Evolutionary conservation across 2,329 filamentous ascomycete species (phyloP), one percentile per base, ranked within the genome.

Genomic region (Cytospora leucostoma): DNA sequence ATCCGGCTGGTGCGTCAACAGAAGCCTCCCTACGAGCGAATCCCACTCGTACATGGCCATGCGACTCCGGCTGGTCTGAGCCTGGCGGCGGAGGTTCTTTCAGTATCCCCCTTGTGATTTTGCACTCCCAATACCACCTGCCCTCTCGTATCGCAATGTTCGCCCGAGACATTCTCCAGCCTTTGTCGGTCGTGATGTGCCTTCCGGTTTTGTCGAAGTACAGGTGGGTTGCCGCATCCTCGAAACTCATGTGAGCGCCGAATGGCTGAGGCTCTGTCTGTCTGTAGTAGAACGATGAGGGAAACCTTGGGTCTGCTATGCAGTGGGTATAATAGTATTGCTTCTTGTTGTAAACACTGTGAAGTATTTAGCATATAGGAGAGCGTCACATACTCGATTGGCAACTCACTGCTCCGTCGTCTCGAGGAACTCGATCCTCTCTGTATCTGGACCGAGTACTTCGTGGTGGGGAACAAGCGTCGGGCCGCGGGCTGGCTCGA

Each of bases 111-210:
- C 88, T 87, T 11, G 93, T 88, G 60, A 99, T 87, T 71, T 91
- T 93, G 75, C 94, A 93, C 77, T 99, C 95, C 82, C 93, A 99
- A 75, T 96, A 99, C 81, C 92, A 92, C 37, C 91, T 86, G 0
- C 95, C 95, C 75, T 98, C 91, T 53, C 95, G 84, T 5, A 93
- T 91, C 32, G 91, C 92, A 0, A 98, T 89, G 71, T 99, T 99
- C 13, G 92, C 93, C 47, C 94, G 87, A 2, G 91, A 89, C 82
- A 94, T 95, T 64, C 96, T 86, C 82, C 95, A 97, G 10, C 95
- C 93, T 75, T 96, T 96, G 69, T 94, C 88, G 15, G 95, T 96
- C 0, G 91, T 96, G 59, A 97, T 86, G 56, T 92, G 87, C 21
- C 84, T 85, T 8, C 89, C 93, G 44, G 86, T 83, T 66, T 86